A percentile compares a stretch with the other conserved stretches of the same genome.
phyloP scores from a whole-genome alignment of 176 grass and related monocot species.

The Hordeum marinum region DNA sequence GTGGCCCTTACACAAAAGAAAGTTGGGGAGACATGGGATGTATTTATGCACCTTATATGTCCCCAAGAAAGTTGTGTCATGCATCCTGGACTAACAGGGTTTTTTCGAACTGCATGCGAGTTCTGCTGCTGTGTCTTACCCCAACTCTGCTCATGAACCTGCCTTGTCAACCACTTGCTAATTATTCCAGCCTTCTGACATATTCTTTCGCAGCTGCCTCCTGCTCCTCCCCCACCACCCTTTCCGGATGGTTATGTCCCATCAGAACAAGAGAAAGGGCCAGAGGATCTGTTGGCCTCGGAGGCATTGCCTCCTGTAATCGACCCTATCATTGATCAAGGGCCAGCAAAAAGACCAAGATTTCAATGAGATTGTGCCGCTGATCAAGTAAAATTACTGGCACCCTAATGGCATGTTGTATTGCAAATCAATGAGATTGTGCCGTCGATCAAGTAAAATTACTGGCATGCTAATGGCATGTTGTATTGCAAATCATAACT shows the following conservation, averaged over 20 bases:
- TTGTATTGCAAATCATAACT: background rate
- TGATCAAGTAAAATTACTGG: background rate
- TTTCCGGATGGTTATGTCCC: constrained; percentile 89
- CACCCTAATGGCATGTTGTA: background rate
- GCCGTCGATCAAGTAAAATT: background rate
- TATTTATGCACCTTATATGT: too few relatives aligned
- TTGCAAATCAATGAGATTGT: constrained; percentile 19
- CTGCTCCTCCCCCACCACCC: constrained; percentile 77
- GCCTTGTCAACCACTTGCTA: background rate
- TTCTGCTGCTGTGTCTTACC: background rate
- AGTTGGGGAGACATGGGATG: too few relatives aligned
- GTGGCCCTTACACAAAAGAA: too few relatives aligned
- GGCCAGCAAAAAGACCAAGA: constrained; percentile 82
- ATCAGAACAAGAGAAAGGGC: constrained; percentile 61
- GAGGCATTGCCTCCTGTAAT: constrained; percentile 44
- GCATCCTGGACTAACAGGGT: too few relatives aligned
- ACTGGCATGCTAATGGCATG: background rate
- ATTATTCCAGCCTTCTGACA: background rate
- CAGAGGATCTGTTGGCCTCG: constrained; percentile 51
- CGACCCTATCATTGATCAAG: constrained; percentile 97
- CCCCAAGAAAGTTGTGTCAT: too few relatives aligned
- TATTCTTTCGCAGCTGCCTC: constrained; percentile 48
- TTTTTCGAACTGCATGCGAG: background rate
- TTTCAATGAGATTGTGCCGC: constrained; percentile 43
- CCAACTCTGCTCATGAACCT: background rate